Evolutionary conservation across 2,329 filamentous ascomycete species (phyloP).

Genomic region (Trichophyton mentagrophytes): DNA sequence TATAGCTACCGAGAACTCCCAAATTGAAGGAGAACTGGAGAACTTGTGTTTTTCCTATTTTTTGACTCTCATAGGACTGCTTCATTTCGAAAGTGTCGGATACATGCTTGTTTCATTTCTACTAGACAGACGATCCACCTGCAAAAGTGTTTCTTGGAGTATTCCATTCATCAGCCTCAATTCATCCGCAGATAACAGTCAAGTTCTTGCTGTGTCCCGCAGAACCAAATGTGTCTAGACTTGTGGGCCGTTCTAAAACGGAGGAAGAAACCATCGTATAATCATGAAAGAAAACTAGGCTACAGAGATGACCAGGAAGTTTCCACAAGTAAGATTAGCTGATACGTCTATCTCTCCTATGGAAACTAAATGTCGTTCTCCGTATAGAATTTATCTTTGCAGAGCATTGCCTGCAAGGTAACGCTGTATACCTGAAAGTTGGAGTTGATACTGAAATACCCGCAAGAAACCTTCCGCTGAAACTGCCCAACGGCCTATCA

Average conservation of each 20-base stretch:
- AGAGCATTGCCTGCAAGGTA: background rate
- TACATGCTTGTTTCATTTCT: too few relatives aligned
- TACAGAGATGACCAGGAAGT: background rate
- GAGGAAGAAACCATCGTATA: background rate
- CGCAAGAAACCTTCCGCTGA: background rate
- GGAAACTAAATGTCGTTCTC: background rate
- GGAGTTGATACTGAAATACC: background rate
- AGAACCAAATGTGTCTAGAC: background rate
- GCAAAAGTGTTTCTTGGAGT: too few relatives aligned
- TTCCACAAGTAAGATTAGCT: background rate
- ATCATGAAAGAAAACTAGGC: background rate
- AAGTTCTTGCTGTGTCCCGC: background rate
- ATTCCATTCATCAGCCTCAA: too few relatives aligned
- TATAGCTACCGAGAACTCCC: background rate
- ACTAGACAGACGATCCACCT: too few relatives aligned
- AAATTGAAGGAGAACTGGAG: too few relatives aligned
- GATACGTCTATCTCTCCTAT: background rate
- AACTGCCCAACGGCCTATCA: background rate
- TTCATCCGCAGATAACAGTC: background rate
- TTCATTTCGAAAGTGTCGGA: too few relatives aligned
- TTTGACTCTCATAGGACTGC: too few relatives aligned
- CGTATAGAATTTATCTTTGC: conserved; percentile 1
- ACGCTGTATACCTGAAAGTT: background rate
- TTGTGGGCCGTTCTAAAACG: background rate
- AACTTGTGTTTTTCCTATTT: too few relatives aligned